A percentile compares a stretch with the other conserved stretches of the same genome.
Evolutionary conservation across 495 filamentous ascomycete genomes (phyloP).

Genomic region (Choiromyces venosus): DNA sequence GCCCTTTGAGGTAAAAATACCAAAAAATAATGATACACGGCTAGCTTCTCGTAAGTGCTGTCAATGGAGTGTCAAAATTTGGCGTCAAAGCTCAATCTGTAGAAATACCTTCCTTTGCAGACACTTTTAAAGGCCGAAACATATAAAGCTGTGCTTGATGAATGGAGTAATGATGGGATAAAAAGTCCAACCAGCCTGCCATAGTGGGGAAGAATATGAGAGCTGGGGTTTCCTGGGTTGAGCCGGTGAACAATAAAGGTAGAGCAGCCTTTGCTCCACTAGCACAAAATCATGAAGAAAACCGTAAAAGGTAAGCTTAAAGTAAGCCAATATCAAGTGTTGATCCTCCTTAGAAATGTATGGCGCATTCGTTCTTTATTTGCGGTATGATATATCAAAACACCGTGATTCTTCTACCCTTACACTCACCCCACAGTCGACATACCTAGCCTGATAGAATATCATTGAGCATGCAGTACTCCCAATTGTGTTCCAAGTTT

Average conservation of each 20-base stretch:
- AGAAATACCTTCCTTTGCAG: too few species aligned
- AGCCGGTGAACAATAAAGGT: too few species aligned
- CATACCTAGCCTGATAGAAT: background rate
- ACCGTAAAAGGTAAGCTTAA: background rate
- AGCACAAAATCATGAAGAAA: background rate
- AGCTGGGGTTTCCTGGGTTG: background rate
- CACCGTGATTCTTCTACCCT: rapidly evolving
- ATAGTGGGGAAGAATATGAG: background rate
- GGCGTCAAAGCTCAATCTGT: background rate
- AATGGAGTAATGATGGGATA: background rate
- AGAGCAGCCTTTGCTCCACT: background rate
- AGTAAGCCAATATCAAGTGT: background rate
- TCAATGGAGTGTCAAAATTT: background rate
- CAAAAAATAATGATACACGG: background rate
- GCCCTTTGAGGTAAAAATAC: too few species aligned
- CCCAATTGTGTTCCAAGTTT: background rate
- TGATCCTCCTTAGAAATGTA: background rate
- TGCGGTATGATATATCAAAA: background rate
- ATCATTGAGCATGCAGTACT: background rate
- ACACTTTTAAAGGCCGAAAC: background rate
- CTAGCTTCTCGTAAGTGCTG: background rate
- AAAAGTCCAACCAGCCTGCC: background rate
- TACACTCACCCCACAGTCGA: background rate
- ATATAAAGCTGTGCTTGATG: background rate
- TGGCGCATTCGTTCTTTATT: background rate